phyloP scores from a whole-genome alignment of 176 grass and related monocot species.

The Alloteropsis semialata region DNA sequence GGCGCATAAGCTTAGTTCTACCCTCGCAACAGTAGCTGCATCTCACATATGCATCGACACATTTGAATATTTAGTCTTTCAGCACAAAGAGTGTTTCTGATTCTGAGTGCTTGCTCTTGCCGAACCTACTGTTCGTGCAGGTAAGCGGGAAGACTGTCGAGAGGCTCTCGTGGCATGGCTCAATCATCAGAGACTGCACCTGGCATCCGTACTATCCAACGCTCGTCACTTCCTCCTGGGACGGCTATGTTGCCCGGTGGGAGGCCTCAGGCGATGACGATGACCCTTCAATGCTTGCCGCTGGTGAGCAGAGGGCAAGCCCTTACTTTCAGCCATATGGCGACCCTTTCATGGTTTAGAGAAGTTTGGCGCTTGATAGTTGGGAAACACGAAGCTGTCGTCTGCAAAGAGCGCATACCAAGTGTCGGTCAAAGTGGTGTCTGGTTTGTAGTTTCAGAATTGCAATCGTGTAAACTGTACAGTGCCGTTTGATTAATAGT shows the following conservation, averaged over 20 bases:
- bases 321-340: constrained; percentile 9
- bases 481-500: background rate
- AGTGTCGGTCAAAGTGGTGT: background rate
- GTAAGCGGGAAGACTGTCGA: constrained; percentile 47
- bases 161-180: constrained; percentile 63
- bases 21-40: background rate
- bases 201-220: constrained; percentile 75
- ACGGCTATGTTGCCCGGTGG: constrained; percentile 67
- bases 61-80: background rate
- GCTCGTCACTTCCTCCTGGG: constrained; percentile 83
- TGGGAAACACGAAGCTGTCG: background rate
- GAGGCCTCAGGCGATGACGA: constrained; percentile 48
- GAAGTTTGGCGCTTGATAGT: background rate
- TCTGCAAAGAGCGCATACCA: background rate
- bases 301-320: constrained; percentile 10
- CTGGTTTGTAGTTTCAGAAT: background rate
- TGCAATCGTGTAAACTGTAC: background rate
- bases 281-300: constrained; percentile 13
- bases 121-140: constrained; percentile 28
- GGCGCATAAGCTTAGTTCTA: background rate
- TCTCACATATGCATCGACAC: background rate
- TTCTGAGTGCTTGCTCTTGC: background rate
- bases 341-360: constrained; percentile 31
- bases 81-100: background rate
- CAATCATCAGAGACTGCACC: constrained; percentile 79